phyloP scores from a whole-genome alignment of 208 protist genomes.

The Crithidia fasciculata region DNA sequence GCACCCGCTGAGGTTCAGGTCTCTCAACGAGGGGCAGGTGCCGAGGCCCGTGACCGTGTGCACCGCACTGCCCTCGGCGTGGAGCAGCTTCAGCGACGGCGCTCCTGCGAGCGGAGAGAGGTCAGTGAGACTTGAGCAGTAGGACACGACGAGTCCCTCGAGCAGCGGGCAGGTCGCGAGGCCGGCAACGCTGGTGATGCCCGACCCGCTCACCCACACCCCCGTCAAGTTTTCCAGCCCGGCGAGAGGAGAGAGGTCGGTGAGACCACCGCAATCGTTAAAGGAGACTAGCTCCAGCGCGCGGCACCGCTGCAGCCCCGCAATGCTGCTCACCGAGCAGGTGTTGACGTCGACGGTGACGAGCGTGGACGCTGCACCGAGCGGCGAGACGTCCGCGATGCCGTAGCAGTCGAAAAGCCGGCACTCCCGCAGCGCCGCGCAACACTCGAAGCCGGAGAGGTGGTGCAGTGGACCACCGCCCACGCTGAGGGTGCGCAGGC shows the following conservation, averaged over 20 bases:
- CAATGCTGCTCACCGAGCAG: constrained; percentile 22
- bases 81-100: background rate
- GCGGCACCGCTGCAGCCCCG: constrained; percentile 2
- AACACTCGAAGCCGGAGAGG: constrained; percentile 13
- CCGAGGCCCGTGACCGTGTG: background rate
- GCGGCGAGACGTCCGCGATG: constrained; percentile 1
- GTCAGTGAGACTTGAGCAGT: constrained; percentile 2
- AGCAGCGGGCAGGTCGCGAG: constrained; percentile 11
- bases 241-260: constrained; percentile 7
- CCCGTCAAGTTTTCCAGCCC: constrained; percentile 8
- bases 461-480: background rate
- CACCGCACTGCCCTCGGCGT: constrained; percentile 1
- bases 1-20: constrained; percentile 1
- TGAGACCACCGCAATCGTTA: constrained; percentile 6
- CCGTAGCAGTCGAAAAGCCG: constrained; percentile 7
- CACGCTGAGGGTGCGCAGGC: background rate
- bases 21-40: background rate
- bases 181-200: constrained; percentile 1
- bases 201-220: constrained; percentile 1
- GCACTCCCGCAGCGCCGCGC: background rate
- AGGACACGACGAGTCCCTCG: background rate
- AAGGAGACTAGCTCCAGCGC: constrained; percentile 7
- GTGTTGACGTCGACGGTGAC: background rate
- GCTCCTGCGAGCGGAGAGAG: constrained; percentile 13
- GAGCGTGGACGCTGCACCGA: background rate